Conservation (phyloP, 1,284 basidiomycete genomes). For the Apiotrichum siamense region DNA sequence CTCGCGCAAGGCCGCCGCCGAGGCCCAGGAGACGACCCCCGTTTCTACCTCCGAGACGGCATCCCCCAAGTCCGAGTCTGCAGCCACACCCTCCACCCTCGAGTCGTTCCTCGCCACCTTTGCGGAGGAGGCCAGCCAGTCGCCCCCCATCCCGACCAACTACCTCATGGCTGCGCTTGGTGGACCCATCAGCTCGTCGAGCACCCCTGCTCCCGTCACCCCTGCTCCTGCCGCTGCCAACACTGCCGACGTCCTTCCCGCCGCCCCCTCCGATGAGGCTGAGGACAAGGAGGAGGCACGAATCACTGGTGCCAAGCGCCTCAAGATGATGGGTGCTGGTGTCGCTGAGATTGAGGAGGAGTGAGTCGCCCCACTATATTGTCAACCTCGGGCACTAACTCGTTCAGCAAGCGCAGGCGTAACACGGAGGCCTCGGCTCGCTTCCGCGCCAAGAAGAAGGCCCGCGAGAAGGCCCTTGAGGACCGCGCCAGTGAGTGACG, state of each 20-base stretch:
- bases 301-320: slow-evolving; percentile 37
- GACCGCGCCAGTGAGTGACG: slow-evolving; percentile 57
- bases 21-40: slow-evolving; percentile 5
- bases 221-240: slow-evolving; percentile 6
- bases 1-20: slow-evolving; percentile 5
- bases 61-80: not conserved
- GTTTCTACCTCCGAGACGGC: slow-evolving; percentile 2
- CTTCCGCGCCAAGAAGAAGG: slow-evolving; percentile 98
- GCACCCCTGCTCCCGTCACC: not conserved
- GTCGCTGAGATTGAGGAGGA: slow-evolving; percentile 36
- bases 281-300: slow-evolving; percentile 10
- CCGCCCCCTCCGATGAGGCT: slow-evolving; percentile 7
- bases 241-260: slow-evolving; percentile 24
- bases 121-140: slow-evolving; percentile 20
- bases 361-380: slow-evolving; percentile 30
- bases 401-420: slow-evolving; percentile 66
- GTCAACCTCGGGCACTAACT: not conserved
- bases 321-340: slow-evolving; percentile 39
- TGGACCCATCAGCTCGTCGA: slow-evolving; percentile 8
- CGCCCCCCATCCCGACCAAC: slow-evolving; percentile 16
- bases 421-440: slow-evolving; percentile 97
- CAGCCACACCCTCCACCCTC: slow-evolving; percentile 33
- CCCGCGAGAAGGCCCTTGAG: slow-evolving; percentile 89
- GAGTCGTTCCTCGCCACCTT: slow-evolving; percentile 44
- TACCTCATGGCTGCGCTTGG: slow-evolving; percentile 24